Evolutionary conservation across 805 yeast species (phyloP), one percentile per base, ranked within the genome.

Genomic region (Starmerella khaoyaiensis): DNA sequence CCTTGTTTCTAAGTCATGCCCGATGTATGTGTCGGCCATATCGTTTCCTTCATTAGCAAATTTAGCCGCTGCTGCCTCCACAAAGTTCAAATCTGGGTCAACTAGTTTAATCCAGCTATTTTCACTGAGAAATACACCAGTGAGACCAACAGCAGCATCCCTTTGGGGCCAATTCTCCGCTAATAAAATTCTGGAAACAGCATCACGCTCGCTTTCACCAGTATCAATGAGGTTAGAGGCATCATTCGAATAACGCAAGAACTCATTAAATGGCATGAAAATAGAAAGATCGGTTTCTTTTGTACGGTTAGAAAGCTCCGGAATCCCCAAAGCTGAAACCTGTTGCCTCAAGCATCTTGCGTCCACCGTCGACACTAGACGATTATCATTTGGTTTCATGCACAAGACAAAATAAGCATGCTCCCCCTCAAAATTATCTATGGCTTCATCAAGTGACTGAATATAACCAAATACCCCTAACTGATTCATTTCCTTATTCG

Each of bases 301-400:
- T n/a, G 62, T 61, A 3, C 62, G 53, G 21, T 51, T 52, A 4
- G 65, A 61, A 23, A 63, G 48, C 39, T 62, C 67, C 5, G 65
- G 60, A 14, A 62, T 47, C 6, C 66, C 65, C 19, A 61, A 49
- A 1, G 65, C 64, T 28, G 57, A 53, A 18, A 61, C 54, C 43
- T 62, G 67, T 43, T 61, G 64, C 12, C 65, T 52, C 7, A 62
- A 64, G 38, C 64, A 60, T 19, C 65, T 54, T 9, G 65, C 64
- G 38, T 62, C 67, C 36, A 63, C 50, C n/a, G 59, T 54, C 8
- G 56, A 52, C 5, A 59, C 45, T 7, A 60, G 46, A 6, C 58
- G 49, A 27, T 60, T 55, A 40, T 62, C 67, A 42, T 62, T 62
- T 5, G 67, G 66, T 43, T 62, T 62, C 29, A 62, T 43, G 38